Evolutionary conservation across 1,139 yeast species (phyloP), one percentile per base, ranked within the genome.

Genomic region (Zygoascus meyerae): DNA sequence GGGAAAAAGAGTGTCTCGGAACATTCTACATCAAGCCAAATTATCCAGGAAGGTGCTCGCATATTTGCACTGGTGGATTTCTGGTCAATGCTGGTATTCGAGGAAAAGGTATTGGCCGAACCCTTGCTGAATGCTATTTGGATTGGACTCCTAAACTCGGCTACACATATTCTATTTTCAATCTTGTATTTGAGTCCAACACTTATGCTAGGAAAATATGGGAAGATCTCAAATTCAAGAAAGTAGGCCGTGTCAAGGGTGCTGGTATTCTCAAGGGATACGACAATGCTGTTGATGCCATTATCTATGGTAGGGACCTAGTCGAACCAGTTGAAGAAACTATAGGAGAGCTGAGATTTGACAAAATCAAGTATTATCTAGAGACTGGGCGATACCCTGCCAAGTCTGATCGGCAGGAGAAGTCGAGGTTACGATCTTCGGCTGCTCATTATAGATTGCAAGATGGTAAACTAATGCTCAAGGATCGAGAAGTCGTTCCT

Each of bases 61-160:
- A 90, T 64, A 83, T 92, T n/a, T 89, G 95, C 58, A 86, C 95
- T 0, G 95, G 87, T 2, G 84, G 83, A 30, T 86, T 92, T 55
- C 69, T 92, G 46, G 97, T 92, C 2, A 87, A 89, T 64, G 94
- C 95, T 1, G 95, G 95, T 52, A 86, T 86, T 53, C 69, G 98
- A 56, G 92, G 94, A n/a, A 84, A 83, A 61, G 96, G 97, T 3
- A 85, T 92, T 38, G 98, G 98, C 3, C 72, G 81, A 49, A 84
- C 94, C 0, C 65, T 92, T 53, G 82, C 87, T 9, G 95, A 86
- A 57, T 83, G 95, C 55, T 87, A 79, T 58, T 64, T 89, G 26
- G 87, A 83, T 53, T 92, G 97, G 97, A 89, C 97, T 1, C 95
- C 94, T 4, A 71, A 80, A 51, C 70, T 90, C 39, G 97, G 97